These are phyloP conservation scores for Ophiostoma fasciatum DNA, from an alignment of 2,329 filamentous ascomycete species.

Conservation along the genomic window DNA sequence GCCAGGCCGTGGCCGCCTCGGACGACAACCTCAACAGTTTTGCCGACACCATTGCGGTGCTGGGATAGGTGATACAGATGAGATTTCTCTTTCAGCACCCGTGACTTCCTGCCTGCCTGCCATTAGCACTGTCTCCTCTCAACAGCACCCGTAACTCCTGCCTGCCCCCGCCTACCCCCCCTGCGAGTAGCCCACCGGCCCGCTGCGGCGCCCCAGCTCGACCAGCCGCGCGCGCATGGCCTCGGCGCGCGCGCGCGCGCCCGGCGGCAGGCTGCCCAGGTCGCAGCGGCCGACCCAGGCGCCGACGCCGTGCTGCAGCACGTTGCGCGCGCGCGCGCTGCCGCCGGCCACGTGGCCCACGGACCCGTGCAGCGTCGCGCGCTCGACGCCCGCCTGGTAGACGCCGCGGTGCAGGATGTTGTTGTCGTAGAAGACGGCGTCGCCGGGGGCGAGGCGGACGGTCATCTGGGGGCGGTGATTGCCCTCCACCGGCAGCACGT, in stretches of 20 bases:
- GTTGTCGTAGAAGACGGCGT: constrained; percentile 80
- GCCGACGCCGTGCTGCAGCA: constrained; percentile 60
- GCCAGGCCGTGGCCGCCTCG: constrained; percentile 20
- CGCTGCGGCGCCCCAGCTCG: constrained; percentile 43
- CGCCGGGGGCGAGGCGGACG: constrained; percentile 55
- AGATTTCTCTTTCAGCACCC: not conserved
- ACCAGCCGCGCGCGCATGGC: constrained; percentile 50
- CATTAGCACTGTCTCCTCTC: no score
- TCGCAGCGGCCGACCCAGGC: constrained; percentile 47
- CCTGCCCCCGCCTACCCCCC: constrained; percentile 28
- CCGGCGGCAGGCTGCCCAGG: constrained; percentile 28
- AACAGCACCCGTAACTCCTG: no score
- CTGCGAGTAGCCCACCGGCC: constrained; percentile 49
- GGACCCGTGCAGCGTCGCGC: constrained; percentile 59
- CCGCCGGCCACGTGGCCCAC: constrained; percentile 47
- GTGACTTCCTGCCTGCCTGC: not conserved
- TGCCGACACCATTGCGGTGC: constrained; percentile 23
- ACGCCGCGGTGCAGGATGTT: constrained; percentile 68
- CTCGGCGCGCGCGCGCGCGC: constrained; percentile 35
- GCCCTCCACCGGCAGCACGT: constrained; percentile 32
- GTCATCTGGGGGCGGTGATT: constrained; percentile 51
- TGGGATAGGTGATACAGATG: no score
- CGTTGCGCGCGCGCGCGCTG: constrained; percentile 48
- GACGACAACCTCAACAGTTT: constrained; percentile 25
- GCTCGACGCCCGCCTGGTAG: constrained; percentile 42